These are phyloP conservation scores for Agrostemma githago DNA, from an alignment of 148 eudicot species.

Conservation along the genomic window DNA sequence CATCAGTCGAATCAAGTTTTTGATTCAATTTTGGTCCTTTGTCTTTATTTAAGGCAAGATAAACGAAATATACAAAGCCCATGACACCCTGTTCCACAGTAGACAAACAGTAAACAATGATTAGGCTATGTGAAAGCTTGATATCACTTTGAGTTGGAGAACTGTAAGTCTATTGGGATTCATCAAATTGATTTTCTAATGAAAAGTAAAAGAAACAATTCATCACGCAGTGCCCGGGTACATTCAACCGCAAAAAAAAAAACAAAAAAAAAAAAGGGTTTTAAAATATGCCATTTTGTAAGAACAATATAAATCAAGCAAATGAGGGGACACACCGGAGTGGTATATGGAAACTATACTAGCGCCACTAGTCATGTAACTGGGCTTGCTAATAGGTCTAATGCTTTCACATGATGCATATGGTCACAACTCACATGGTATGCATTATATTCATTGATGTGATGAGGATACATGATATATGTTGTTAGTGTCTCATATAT, in stretches of 20 bases:
- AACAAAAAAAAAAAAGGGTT: no score
- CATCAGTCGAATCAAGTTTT: slow-evolving; percentile 45
- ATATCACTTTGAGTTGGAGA: neutral
- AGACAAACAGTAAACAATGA: slow-evolving; percentile 6
- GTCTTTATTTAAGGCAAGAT: slow-evolving; percentile 83
- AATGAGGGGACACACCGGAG: neutral
- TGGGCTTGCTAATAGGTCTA: neutral
- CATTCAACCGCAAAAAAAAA: neutral
- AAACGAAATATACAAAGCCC: slow-evolving; percentile 81
- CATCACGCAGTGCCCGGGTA: neutral
- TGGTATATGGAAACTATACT: neutral
- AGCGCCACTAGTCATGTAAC: neutral
- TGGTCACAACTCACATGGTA: no score
- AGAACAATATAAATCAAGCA: neutral
- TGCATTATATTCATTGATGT: no score
- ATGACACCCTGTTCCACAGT: slow-evolving; percentile 56
- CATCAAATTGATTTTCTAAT: neutral
- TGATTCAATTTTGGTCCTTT: slow-evolving; percentile 54
- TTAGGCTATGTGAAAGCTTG: neutral
- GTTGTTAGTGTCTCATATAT: no score
- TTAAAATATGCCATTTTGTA: neutral
- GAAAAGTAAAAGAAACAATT: neutral
- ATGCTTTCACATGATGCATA: no score
- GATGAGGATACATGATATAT: no score
- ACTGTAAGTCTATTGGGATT: neutral